Base-by-base conservation (phyloP, 306 rosid genomes). In the Trichosanthes cucumerina region DNA sequence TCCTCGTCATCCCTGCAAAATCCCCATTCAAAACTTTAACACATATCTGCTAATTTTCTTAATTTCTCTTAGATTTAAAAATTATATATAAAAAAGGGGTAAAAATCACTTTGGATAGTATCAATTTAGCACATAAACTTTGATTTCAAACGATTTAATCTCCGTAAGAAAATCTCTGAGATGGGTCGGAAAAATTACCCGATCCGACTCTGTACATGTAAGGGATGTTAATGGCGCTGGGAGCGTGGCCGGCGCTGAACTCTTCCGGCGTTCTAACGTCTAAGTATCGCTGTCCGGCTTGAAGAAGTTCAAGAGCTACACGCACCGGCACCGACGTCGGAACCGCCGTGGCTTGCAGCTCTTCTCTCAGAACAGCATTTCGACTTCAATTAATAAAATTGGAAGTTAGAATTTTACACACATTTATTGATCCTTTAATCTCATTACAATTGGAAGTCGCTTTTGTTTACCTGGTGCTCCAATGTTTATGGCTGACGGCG, bases 231-330 rank as follows among this genome's bases (percentile, higher is more conserved):
- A 89, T 79, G 16, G 98, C 93, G 3, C 86, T 91, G 21, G 93
- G 86, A 46, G 87, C 90, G 63, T 91, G 98, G 24, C 97, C 96
- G 31, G 83, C 87, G 24, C 80, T 54, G 79, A 90, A 95, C 82
- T 95, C 99, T 76, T 92, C 98, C 0, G 90, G 83, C 44, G 93
- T 88, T 86, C 99, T 92, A n/a, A 95, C 97, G 79, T 92, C 99
- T 83, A 95, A 86, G 83, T 87, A 95, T 11, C 88, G 86, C 73
- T 92, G 93, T 18, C 99, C 98, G 56, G 99, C 99, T n/a, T 86
- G 96, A 81, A 87, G 85, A 79, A 95, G 97, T 78, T 92, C 97
- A 38, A 84, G 86, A 1, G 97, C 99, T 18, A 92, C 90, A 28
- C 96, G 96, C 74, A 95, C 93, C 0, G 97, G 97, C 64, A 92